Evolutionary conservation across 495 filamentous ascomycete species (phyloP).

Genomic region (Xylaria longipes): DNA sequence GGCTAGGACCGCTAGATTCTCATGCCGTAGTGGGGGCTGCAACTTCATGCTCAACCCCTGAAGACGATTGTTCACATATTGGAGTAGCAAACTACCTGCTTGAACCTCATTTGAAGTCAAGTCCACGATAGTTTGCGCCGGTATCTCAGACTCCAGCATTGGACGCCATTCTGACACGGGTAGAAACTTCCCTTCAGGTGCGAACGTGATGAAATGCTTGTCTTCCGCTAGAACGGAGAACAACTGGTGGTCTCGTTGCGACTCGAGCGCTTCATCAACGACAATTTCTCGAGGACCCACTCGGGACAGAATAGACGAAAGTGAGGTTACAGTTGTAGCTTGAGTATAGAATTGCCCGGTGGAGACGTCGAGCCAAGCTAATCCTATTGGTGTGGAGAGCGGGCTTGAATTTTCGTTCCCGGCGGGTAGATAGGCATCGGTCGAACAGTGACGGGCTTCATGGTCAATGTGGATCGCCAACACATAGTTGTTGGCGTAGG

Average conservation of each 20-base stretch:
- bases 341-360: slow-evolving; percentile 94
- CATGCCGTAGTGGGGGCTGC: slow-evolving; percentile 77
- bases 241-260: slow-evolving; percentile 49
- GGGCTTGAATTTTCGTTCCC: slow-evolving; percentile 18
- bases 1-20: slow-evolving; percentile 76
- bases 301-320: slow-evolving; percentile 79
- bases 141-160: slow-evolving; percentile 74
- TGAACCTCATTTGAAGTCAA: slow-evolving; percentile 62
- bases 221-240: slow-evolving; percentile 60
- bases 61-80: slow-evolving; percentile 81
- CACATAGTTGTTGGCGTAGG: slow-evolving; percentile 89
- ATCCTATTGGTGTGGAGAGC: slow-evolving; percentile 62
- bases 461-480: slow-evolving; percentile 69
- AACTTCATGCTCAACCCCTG: slow-evolving; percentile 83
- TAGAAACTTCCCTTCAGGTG: slow-evolving; percentile 52
- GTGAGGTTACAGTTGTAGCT: slow-evolving; percentile 69
- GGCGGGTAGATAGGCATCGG: slow-evolving; percentile 13
- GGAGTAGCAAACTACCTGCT: slow-evolving; percentile 77
- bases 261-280: slow-evolving; percentile 66
- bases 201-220: slow-evolving; percentile 63
- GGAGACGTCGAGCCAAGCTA: slow-evolving; percentile 94
- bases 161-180: slow-evolving; percentile 71
- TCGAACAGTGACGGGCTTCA: slow-evolving; percentile 26
- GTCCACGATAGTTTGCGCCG: slow-evolving; percentile 46
- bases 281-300: slow-evolving; percentile 88